A percentile compares a stretch with the other conserved stretches of the same genome.
Conservation (phyloP, 2,329 filamentous ascomycete genomes). For the Nemania serpens region DNA sequence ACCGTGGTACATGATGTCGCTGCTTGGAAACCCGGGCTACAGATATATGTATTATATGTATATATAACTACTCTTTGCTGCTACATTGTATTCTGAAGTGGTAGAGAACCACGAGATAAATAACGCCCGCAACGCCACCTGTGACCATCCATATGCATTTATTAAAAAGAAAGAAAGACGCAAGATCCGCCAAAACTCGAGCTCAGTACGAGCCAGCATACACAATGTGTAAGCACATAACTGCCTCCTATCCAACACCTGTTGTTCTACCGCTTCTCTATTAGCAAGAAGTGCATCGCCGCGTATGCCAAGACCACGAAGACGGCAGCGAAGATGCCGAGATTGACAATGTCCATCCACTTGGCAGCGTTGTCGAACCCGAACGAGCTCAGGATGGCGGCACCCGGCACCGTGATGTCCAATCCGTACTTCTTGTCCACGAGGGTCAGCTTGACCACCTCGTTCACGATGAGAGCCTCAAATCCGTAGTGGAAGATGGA, state of each 20-base stretch:
- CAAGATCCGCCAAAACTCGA: constrained; percentile 15
- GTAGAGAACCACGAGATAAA: not conserved
- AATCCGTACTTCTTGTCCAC: constrained; percentile 95
- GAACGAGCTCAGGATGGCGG: constrained; percentile 91
- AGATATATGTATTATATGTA: constrained; percentile 36
- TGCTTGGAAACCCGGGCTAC: constrained; percentile 17
- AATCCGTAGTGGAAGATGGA: constrained; percentile 99
- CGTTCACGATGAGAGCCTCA: constrained; percentile 95
- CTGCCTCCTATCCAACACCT: not conserved
- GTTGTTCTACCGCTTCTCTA: constrained; percentile 76
- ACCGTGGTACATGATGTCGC: constrained; percentile 16
- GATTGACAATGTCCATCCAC: constrained; percentile 81
- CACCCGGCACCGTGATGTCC: constrained; percentile 93
- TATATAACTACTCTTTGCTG: constrained; percentile 14
- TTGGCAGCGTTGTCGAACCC: constrained; percentile 88
- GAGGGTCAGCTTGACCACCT: constrained; percentile 86
- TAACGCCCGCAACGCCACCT: constrained; percentile 28
- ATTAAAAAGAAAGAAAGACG: constrained; percentile 11
- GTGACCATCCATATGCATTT: constrained; percentile 27
- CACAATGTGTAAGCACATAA: not conserved
- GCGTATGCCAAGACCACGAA: constrained; percentile 88
- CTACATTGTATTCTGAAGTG: constrained; percentile 15
- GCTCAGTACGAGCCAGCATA: not conserved
- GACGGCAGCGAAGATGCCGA: constrained; percentile 78
- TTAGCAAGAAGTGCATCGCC: constrained; percentile 90